phyloP scores from a whole-genome alignment of 2,329 filamentous ascomycete species.

The Pseudogymnoascus sp. region DNA sequence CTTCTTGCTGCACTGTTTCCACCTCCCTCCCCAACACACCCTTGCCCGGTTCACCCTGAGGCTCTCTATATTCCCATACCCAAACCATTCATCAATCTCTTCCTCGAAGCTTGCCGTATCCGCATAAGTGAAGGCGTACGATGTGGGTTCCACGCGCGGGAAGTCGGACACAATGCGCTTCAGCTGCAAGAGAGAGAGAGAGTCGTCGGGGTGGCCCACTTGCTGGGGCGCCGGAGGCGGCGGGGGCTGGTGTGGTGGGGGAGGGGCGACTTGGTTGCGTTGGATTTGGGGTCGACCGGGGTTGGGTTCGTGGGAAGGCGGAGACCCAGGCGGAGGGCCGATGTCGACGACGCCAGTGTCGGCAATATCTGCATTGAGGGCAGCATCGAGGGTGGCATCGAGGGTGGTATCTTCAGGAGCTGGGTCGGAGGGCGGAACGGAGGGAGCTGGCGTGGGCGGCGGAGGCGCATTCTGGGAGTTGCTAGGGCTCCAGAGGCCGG shows the following conservation, averaged over 20 bases:
- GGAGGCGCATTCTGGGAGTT: slow-evolving; percentile 3
- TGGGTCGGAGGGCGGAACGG: background rate
- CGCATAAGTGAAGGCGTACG: slow-evolving; percentile 79
- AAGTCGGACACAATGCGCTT: slow-evolving; percentile 66
- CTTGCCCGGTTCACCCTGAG: slow-evolving; percentile 68
- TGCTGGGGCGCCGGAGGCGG: slow-evolving; percentile 25
- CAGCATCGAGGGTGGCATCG: background rate
- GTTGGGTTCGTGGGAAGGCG: slow-evolving; percentile 18
- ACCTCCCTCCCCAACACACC: slow-evolving; percentile 68
- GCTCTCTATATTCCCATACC: slow-evolving; percentile 81
- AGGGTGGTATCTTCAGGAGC: background rate
- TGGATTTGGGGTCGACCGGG: slow-evolving; percentile 25
- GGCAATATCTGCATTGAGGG: slow-evolving; percentile 29
- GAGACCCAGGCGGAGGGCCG: slow-evolving; percentile 22
- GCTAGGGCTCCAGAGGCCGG: slow-evolving; percentile 23
- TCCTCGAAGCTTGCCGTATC: slow-evolving; percentile 69
- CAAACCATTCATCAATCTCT: slow-evolving; percentile 97
- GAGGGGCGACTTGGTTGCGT: slow-evolving; percentile 31
- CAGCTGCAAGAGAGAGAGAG: slow-evolving; percentile 66
- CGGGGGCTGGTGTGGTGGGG: slow-evolving; percentile 28
- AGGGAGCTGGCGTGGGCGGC: slow-evolving; percentile 8
- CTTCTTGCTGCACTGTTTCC: slow-evolving; percentile 46
- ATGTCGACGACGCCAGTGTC: slow-evolving; percentile 35
- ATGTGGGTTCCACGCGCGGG: slow-evolving; percentile 57
- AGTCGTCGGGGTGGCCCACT: slow-evolving; percentile 47